Base-by-base conservation (phyloP, 1,139 yeast genomes). In the Kluyveromyces sp. region DNA sequence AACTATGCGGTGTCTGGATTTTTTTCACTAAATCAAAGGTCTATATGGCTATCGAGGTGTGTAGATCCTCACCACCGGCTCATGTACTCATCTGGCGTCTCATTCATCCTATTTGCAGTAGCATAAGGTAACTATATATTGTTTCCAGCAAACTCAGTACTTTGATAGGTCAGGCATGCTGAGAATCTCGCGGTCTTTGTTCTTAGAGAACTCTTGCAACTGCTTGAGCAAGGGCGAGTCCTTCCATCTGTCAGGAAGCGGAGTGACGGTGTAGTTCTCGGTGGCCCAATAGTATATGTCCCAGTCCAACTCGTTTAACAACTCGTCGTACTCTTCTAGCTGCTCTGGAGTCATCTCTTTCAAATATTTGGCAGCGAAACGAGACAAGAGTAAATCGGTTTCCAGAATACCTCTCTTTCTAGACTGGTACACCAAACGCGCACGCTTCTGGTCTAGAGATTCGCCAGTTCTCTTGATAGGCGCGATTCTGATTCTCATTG, bases 201-300 rank as follows among this genome's bases (percentile, higher is more conserved):
- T 88, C 60, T 77, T 75, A 42, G 94, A 82, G 54, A 82, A 77
- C 41, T 80, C 79, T 61, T 88, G 92, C 52, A 92, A 69, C 68
- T 74, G 62, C 46, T 64, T 63, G 70, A 92, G 72, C 38, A 92
- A 68, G 56, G 74, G 67, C 15, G 86, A 77, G 47, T 80, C 61
- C 60, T 79, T 72, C 95, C 96, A 89, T 57, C 75, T 74, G 39
- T 84, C 89, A 4, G 97, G 96, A 52, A 89, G 71, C 13, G 95
- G 95, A 42, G 89, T 84, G 19, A 82, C 78, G 32, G 77, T 80
- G 57, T 71, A 84, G 65, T 86, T 86, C 55, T 77, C 75, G 6
- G 96, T 87, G 19, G 95, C 96, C 97, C 98, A 92, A 68, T 92
- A 92, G 65, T 87, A 94, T 50, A 92, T 89, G 62, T 92, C 98